Evolutionary conservation across 2,329 filamentous ascomycete species (phyloP).

Genomic region (Teratosphaeria destructans): DNA sequence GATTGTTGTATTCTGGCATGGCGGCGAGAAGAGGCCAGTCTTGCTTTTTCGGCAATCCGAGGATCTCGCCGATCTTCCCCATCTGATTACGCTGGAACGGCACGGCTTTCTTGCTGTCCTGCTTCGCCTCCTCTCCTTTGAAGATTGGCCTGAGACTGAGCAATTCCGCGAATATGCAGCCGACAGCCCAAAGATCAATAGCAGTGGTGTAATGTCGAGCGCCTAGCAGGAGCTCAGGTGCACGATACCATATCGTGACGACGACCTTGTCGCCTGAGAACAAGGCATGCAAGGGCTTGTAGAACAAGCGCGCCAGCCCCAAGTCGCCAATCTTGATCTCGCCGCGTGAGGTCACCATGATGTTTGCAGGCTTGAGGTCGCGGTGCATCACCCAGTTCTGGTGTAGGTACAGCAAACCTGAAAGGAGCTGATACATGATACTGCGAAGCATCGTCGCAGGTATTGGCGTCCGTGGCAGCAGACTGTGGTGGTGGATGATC

Average conservation of each 20-base stretch:
- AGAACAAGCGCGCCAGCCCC: conserved; percentile 81
- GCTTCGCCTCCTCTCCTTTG: conserved; percentile 97
- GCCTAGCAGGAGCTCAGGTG: conserved; percentile 83
- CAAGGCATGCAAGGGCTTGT: conserved; percentile 83
- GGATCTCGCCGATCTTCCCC: conserved; percentile 96
- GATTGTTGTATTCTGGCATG: conserved; percentile 67
- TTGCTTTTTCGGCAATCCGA: conserved; percentile 81
- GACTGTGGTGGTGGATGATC: conserved; percentile 95
- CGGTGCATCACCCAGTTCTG: conserved; percentile 95
- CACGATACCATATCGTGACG: conserved; percentile 98
- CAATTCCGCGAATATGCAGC: conserved; percentile 94
- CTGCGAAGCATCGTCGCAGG: conserved; percentile 81
- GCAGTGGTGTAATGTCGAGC: conserved; percentile 94
- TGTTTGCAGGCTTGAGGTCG: conserved; percentile 95
- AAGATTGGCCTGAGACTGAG: conserved; percentile 87
- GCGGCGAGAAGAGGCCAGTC: conserved; percentile 73
- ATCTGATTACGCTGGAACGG: conserved; percentile 98
- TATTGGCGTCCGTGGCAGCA: conserved; percentile 78
- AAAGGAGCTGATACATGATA: conserved; percentile 90
- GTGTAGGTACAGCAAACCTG: conserved; percentile 89
- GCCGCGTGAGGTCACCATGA: conserved; percentile 87
- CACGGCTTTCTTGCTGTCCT: conserved; percentile 95
- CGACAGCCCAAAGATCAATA: conserved; percentile 94
- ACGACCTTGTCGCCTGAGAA: conserved; percentile 96
- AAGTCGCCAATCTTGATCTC: conserved; percentile 93